Percentiles rank a stretch among this genome's conserved stretches.
Evolutionary conservation across 139 green algal genomes (phyloP).

Genomic region (Chlamydomonas applanata): DNA sequence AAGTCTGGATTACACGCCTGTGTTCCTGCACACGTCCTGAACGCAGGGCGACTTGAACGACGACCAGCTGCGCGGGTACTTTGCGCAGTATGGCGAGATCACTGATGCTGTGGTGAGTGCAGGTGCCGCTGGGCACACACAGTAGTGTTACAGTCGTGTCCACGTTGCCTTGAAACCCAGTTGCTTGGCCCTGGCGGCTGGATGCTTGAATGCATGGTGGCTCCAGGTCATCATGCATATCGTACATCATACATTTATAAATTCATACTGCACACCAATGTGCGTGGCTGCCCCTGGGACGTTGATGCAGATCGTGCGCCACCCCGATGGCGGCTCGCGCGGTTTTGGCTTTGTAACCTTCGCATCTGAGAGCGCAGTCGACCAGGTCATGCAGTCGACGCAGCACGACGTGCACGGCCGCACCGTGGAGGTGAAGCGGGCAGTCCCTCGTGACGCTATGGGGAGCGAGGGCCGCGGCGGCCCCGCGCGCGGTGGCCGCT

Average conservation of each 20-base stretch:
- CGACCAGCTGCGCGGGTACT: slow-evolving; percentile 65
- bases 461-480: background rate
- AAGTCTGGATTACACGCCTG: no score
- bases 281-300: background rate
- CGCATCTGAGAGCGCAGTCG: slow-evolving; percentile 64
- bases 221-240: no score
- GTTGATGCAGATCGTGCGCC: slow-evolving; percentile 27
- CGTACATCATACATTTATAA: no score
- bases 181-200: no score
- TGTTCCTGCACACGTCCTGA: no score
- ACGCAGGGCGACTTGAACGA: slow-evolving; percentile 65
- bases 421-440: slow-evolving; percentile 76
- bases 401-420: slow-evolving; percentile 60
- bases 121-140: no score
- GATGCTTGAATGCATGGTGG: no score
- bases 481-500: background rate
- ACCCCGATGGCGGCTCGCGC: slow-evolving; percentile 63
- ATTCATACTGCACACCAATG: no score
- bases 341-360: slow-evolving; percentile 94
- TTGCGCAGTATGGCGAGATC: slow-evolving; percentile 78
- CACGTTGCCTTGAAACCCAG: no score
- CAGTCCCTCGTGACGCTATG: slow-evolving; percentile 59
- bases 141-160: no score
- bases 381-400: slow-evolving; percentile 58
- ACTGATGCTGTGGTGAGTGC: slow-evolving; percentile 65